A percentile compares a stretch with the other conserved stretches of the same genome.
phyloP scores from a whole-genome alignment of 2,329 filamentous ascomycete genomes.

The Periglandula ipomoeae region DNA sequence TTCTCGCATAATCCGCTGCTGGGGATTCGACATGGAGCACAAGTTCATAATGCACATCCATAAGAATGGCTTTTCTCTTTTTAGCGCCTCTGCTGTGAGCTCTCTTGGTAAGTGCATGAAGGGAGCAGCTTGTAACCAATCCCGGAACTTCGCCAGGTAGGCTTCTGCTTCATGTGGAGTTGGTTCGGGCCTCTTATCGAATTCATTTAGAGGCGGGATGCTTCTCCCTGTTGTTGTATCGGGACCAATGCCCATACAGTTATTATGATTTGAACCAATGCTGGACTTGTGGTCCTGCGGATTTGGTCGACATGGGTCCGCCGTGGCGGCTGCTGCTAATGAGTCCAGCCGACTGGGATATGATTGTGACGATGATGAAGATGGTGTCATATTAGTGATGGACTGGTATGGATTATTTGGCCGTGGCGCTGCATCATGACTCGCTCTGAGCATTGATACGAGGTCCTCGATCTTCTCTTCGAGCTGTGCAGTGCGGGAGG shows the following conservation, averaged over 20 bases:
- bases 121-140: constrained; percentile 33
- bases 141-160: constrained; percentile 31
- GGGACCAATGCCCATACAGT: neutral
- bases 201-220: constrained; percentile 9
- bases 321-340: constrained; percentile 26
- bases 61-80: constrained; percentile 34
- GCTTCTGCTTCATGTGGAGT: constrained; percentile 28
- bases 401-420: neutral
- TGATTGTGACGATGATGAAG: constrained; percentile 3
- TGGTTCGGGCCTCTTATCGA: constrained; percentile 18
- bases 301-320: constrained; percentile 7
- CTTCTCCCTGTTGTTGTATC: neutral
- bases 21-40: constrained; percentile 30
- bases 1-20: constrained; percentile 30
- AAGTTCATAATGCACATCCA: constrained; percentile 41
- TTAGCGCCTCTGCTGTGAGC: constrained; percentile 29
- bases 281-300: neutral
- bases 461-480: constrained; percentile 42
- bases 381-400: neutral
- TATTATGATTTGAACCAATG: neutral
- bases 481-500: constrained; percentile 33
- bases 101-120: constrained; percentile 31
- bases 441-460: constrained; percentile 32
- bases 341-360: constrained; percentile 26
- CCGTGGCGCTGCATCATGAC: constrained; percentile 13